Conservation (phyloP, 2,329 filamentous ascomycete species). For the Trichoderma cornu-damae region DNA sequence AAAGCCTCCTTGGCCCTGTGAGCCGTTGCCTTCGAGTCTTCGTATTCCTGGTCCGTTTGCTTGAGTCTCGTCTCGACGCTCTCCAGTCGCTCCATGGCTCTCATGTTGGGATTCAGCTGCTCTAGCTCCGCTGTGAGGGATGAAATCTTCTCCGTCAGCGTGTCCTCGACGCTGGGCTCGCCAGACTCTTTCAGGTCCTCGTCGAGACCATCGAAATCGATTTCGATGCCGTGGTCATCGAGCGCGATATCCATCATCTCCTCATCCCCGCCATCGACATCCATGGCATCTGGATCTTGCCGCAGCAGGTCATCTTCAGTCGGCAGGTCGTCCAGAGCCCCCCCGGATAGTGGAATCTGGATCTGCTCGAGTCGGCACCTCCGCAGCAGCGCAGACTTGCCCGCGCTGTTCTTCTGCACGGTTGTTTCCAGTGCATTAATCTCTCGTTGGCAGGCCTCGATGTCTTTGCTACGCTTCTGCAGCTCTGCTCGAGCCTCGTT, state of each 20-base stretch:
- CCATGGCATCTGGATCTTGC: slow-evolving; percentile 83
- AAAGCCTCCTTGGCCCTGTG: slow-evolving; percentile 78
- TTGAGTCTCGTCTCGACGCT: slow-evolving; percentile 78
- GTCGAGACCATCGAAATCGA: slow-evolving; percentile 77
- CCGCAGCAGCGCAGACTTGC: slow-evolving; percentile 77
- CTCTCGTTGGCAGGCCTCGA: slow-evolving; percentile 66
- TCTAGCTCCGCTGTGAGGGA: slow-evolving; percentile 74
- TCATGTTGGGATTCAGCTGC: slow-evolving; percentile 95
- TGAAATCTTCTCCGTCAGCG: slow-evolving; percentile 71
- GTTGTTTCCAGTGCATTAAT: slow-evolving; percentile 77
- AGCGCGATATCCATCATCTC: slow-evolving; percentile 59
- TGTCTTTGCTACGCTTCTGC: slow-evolving; percentile 76
- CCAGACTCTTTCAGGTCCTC: slow-evolving; percentile 76
- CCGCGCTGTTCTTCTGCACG: slow-evolving; percentile 77
- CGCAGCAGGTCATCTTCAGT: slow-evolving; percentile 77
- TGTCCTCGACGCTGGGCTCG: slow-evolving; percentile 66
- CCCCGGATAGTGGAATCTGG: slow-evolving; percentile 68
- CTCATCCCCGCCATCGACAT: slow-evolving; percentile 68
- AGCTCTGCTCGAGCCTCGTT: slow-evolving; percentile 74
- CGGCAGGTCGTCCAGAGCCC: slow-evolving; percentile 79
- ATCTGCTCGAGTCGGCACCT: slow-evolving; percentile 94
- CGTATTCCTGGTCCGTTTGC: slow-evolving; percentile 82
- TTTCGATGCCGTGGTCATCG: slow-evolving; percentile 85
- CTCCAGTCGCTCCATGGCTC: slow-evolving; percentile 85
- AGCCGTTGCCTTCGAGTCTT: slow-evolving; percentile 70